Conservation (phyloP, 1,139 yeast genomes). For the Candida smagusa region DNA sequence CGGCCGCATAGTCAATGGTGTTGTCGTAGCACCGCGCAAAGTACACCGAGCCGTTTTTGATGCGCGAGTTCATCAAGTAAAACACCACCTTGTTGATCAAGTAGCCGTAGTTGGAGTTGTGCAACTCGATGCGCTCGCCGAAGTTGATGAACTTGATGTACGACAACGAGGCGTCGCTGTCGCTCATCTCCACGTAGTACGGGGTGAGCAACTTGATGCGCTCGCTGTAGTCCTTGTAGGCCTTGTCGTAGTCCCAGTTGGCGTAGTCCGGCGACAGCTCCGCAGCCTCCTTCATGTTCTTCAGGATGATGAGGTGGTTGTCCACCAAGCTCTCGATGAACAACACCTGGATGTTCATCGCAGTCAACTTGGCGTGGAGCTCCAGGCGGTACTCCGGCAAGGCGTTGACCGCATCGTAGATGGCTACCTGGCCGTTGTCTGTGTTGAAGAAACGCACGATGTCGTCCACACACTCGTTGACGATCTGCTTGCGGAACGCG, state of each 20-base stretch:
- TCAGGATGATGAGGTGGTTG: constrained; percentile 62
- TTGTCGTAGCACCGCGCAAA: constrained; percentile 80
- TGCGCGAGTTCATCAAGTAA: constrained; percentile 82
- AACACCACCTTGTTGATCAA: constrained; percentile 85
- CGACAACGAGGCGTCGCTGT: constrained; percentile 50
- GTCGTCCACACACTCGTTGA: constrained; percentile 66
- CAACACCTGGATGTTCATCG: constrained; percentile 66
- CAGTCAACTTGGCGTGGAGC: constrained; percentile 52
- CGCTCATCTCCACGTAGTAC: constrained; percentile 50
- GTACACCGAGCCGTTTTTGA: constrained; percentile 81
- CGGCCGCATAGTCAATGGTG: constrained; percentile 51
- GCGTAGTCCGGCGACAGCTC: constrained; percentile 83
- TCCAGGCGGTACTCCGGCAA: constrained; percentile 62
- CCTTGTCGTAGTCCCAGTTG: constrained; percentile 65
- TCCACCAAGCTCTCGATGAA: constrained; percentile 89
- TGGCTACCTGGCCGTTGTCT: constrained; percentile 88
- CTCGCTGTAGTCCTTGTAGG: constrained; percentile 57
- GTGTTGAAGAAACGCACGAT: constrained; percentile 67
- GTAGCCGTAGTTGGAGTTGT: constrained; percentile 82
- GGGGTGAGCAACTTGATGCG: constrained; percentile 52
- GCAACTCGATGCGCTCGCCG: constrained; percentile 81
- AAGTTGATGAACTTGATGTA: constrained; percentile 85
- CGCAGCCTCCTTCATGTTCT: constrained; percentile 79
- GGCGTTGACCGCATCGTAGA: constrained; percentile 94
- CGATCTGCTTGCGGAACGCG: constrained; percentile 55